Evolutionary conservation across 2,329 filamentous ascomycete species (phyloP).

Genomic region (Nectriaceae sp.): DNA sequence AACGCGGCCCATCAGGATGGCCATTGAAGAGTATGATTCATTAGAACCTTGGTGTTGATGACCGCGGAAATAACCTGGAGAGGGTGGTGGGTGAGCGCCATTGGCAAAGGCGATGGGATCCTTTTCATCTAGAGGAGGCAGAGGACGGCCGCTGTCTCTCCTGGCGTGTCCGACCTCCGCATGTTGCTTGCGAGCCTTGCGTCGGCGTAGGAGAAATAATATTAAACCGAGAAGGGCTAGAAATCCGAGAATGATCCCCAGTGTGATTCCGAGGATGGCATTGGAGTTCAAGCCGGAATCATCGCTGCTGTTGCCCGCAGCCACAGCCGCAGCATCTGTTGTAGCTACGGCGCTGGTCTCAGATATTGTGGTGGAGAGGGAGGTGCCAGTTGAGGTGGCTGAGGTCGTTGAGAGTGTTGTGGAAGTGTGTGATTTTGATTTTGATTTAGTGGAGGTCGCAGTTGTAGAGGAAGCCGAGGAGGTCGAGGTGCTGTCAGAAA

Average conservation of each 20-base stretch:
- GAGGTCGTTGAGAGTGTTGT: constrained; percentile 23
- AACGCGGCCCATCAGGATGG: constrained; percentile 66
- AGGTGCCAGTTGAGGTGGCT: constrained; percentile 18
- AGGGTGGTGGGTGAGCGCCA: constrained; percentile 39
- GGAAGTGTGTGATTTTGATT: constrained; percentile 26
- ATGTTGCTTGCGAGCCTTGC: constrained; percentile 53
- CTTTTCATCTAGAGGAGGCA: constrained; percentile 59
- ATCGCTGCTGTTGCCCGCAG: constrained; percentile 26
- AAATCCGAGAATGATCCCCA: constrained; percentile 79
- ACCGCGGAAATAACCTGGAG: constrained; percentile 45
- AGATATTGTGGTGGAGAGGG: constrained; percentile 28
- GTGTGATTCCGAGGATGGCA: constrained; percentile 75
- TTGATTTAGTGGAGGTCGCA: constrained; percentile 25
- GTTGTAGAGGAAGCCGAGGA: constrained; percentile 29
- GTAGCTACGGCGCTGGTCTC: constrained; percentile 26
- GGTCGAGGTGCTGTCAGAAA: constrained; percentile 32
- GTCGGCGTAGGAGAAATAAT: constrained; percentile 58
- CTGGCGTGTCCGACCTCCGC: constrained; percentile 39
- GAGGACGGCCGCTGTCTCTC: constrained; percentile 42
- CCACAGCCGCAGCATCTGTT: constrained; percentile 26
- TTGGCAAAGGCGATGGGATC: constrained; percentile 51
- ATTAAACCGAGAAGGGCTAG: constrained; percentile 69
- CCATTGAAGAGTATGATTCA: constrained; percentile 63
- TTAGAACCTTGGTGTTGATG: constrained; percentile 56
- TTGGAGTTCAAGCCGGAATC: constrained; percentile 42